phyloP scores from a whole-genome alignment of 2,329 filamentous ascomycete genomes.

The Ceratocystis alfenasii region DNA sequence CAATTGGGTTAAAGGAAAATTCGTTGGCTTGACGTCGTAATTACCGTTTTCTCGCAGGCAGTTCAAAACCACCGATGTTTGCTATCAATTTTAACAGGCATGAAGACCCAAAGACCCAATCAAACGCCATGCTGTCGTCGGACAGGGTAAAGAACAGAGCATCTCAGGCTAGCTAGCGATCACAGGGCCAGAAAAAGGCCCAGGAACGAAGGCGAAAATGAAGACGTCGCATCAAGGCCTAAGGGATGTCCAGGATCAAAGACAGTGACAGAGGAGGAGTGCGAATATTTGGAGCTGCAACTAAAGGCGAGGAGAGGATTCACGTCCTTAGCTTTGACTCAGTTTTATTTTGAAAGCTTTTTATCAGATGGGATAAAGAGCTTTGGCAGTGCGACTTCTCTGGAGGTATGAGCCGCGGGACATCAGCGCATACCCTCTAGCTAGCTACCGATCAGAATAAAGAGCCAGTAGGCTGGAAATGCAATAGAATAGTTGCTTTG shows the following conservation, averaged over 20 bases:
- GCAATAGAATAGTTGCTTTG: background rate
- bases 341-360: constrained; percentile 9
- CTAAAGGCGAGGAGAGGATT: background rate
- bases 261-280: background rate
- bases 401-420: too few relatives aligned
- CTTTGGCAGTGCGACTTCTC: background rate
- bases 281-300: background rate
- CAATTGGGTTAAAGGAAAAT: background rate
- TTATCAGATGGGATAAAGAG: constrained; percentile 12
- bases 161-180: background rate
- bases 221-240: background rate
- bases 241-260: background rate
- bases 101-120: too few relatives aligned
- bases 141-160: too few relatives aligned
- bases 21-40: background rate
- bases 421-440: too few relatives aligned
- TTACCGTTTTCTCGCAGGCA: background rate
- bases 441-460: too few relatives aligned
- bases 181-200: background rate
- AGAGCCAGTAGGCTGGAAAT: background rate
- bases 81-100: too few relatives aligned
- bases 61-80: background rate
- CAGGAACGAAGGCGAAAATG: background rate
- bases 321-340: background rate
- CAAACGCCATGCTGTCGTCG: too few relatives aligned